Percentiles rank a stretch among this genome's conserved stretches.
Conservation (phyloP, 495 filamentous ascomycete species). For the Neurospora discreta region DNA sequence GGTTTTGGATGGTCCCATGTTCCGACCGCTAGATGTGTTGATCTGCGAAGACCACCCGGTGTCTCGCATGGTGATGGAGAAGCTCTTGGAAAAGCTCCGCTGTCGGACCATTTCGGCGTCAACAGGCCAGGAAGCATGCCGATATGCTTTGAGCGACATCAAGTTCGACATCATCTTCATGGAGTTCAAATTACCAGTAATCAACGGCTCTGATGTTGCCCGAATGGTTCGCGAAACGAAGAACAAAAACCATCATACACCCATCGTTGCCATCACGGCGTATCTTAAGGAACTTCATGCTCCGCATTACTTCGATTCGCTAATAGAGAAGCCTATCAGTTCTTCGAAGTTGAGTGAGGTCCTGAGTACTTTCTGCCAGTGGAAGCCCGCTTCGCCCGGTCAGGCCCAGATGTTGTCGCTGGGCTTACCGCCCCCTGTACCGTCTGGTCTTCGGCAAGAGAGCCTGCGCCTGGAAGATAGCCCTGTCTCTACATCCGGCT, state of each 20-base stretch:
- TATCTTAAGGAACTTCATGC: constrained; percentile 93
- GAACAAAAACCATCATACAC: constrained; percentile 87
- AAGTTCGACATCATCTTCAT: constrained; percentile 97
- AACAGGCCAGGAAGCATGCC: constrained; percentile 80
- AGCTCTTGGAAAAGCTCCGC: constrained; percentile 83
- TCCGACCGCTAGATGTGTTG: constrained; percentile 84
- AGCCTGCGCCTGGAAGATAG: constrained; percentile 60
- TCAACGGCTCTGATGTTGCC: constrained; percentile 89
- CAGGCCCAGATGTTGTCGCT: constrained; percentile 30
- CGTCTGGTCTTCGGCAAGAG: constrained; percentile 52
- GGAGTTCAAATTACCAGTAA: constrained; percentile 87
- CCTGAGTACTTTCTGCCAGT: constrained; percentile 74
- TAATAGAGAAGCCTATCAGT: constrained; percentile 94
- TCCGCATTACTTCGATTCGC: constrained; percentile 84
- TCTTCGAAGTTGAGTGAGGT: constrained; percentile 78
- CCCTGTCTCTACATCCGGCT: constrained; percentile 73
- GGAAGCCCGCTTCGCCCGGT: constrained; percentile 64
- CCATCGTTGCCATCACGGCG: constrained; percentile 93
- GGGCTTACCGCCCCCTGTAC: constrained; percentile 41
- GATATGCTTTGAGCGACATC: constrained; percentile 87
- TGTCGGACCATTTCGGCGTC: constrained; percentile 89
- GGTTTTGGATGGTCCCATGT: constrained; percentile 69
- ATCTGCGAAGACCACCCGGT: constrained; percentile 98
- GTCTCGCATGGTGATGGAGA: constrained; percentile 95
- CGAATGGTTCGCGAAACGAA: constrained; percentile 95